These are phyloP conservation scores for Pseudoscleropodium purum DNA, from an alignment of 225 moss, liverwort and hornwort genomes.

Conservation along the genomic window DNA sequence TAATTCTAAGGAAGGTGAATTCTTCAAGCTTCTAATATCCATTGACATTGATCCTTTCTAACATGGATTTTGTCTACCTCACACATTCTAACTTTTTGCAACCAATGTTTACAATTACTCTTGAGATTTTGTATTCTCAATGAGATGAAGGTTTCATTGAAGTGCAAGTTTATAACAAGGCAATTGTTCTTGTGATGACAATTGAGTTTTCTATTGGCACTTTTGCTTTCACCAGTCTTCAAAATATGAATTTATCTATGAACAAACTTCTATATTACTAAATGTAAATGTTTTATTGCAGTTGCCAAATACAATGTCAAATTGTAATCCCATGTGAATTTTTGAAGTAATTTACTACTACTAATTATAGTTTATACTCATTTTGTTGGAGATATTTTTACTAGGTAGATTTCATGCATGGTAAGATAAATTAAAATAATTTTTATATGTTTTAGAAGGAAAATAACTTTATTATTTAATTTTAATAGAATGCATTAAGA, in stretches of 20 bases:
- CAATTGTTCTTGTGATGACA: neutral
- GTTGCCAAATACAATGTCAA: neutral
- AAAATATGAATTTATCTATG: neutral
- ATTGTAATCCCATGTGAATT: rapidly evolving
- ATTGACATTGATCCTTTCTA: neutral
- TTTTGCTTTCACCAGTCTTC: neutral
- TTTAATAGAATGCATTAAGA: too few species aligned
- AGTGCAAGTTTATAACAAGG: neutral
- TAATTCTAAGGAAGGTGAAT: neutral
- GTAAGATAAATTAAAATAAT: neutral
- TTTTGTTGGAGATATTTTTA: neutral
- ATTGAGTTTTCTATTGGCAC: neutral
- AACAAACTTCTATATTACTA: neutral
- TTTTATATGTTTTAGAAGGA: neutral
- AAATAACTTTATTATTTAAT: neutral
- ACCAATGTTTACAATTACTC: neutral
- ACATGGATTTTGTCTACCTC: neutral
- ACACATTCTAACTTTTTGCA: neutral
- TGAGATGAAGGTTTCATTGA: rapidly evolving
- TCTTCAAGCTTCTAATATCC: neutral
- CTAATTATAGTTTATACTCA: neutral
- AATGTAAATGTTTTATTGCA: neutral
- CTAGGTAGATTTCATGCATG: neutral
- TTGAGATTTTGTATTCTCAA: neutral
- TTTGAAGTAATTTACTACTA: neutral